Evolutionary conservation across 805 yeast genomes (phyloP), one percentile per base, ranked within the genome.

Genomic region (Ogataea ramenticola): DNA sequence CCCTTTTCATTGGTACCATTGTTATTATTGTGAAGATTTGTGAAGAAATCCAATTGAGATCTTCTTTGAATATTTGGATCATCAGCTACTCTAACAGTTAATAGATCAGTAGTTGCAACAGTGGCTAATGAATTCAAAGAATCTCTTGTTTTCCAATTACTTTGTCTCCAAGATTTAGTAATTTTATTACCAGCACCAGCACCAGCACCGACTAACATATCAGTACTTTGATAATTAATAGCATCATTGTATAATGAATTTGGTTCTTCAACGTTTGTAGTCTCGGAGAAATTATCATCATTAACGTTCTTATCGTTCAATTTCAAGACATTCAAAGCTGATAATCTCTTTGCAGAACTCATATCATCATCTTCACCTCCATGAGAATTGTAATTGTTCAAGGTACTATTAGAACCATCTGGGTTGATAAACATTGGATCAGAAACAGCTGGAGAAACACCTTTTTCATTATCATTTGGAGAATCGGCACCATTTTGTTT

Each of bases 91-190:
- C 88, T 75, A 33, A 89, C 87, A 4, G 86, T 83, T 56, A 88
- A 73, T 39, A 89, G 72, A 58, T 87, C 91, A 41, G 82, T 86
- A 1, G 96, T 87, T 29, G 90, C 80, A 30, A 90, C 90, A 0
- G 96, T 88, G 24, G 88, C 89, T 45, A 84, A 55, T 0, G 96
- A 86, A 33, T 74, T 75, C 44, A 78, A 70, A 10, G 95, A 82
- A 31, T 76, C 80, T 58, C 91, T 76, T 39, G 76, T 68, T 49
- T 70, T 67, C 69, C 72, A 66, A 36, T 58, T 59, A 22, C 59
- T 54, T 48, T 62, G 66, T 55, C 89, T 69, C 90, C 90, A 83
- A 5, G 82, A 82, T 55, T 65, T 74, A 56, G 74, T 68, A 53
- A 70, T 61, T n/a, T 58, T 24, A 10, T 24, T 58, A 21, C 41